These are phyloP conservation scores for Pythium catenulatum DNA, from an alignment of 352 stramenopile genomes.

Conservation along the genomic window DNA sequence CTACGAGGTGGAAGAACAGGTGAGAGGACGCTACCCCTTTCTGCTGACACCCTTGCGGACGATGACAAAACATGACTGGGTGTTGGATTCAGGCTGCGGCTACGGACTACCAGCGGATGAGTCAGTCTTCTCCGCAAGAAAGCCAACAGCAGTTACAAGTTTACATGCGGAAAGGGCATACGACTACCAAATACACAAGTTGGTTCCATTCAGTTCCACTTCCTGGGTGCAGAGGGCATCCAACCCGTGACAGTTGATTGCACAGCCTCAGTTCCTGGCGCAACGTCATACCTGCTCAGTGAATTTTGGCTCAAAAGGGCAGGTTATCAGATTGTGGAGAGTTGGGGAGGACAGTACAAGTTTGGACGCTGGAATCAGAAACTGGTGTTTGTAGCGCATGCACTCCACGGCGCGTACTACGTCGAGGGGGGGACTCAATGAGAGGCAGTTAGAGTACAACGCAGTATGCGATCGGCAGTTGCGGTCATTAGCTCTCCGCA, in stretches of 20 bases:
- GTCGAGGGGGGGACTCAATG: neutral
- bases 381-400: neutral
- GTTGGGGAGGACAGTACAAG: neutral
- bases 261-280: neutral
- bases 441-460: conserved; percentile 21
- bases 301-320: conserved; percentile 12
- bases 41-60: neutral
- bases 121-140: neutral
- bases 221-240: conserved; percentile 1
- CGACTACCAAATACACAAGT: conserved; percentile 19
- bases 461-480: neutral
- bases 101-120: neutral
- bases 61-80: conserved; percentile 11
- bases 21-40: neutral
- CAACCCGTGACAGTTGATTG: conserved; percentile 8
- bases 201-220: conserved; percentile 1
- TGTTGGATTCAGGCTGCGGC: neutral
- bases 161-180: conserved; percentile 21
- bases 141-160: neutral
- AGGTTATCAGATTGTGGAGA: conserved; percentile 21
- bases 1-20: neutral
- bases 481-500: neutral
- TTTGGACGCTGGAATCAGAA: neutral
- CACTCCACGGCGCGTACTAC: neutral
- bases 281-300: conserved; percentile 3